Base-by-base conservation (phyloP, 1,284 basidiomycete genomes). In the Phlebopus sp. region DNA sequence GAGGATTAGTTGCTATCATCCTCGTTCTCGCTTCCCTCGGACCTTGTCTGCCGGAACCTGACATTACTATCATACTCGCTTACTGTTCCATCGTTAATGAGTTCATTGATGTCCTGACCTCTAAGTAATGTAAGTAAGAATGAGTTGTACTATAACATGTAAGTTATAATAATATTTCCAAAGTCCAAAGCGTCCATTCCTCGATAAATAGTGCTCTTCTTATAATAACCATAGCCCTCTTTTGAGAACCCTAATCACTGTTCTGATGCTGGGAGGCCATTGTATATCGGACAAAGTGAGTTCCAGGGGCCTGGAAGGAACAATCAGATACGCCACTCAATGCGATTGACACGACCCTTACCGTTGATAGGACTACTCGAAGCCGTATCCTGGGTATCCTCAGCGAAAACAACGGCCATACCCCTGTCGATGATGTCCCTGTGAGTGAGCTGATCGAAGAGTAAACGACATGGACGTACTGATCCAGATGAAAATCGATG, bases 381-480 rank as follows among this genome's bases (percentile, higher is more conserved):
- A 2, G 57, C 48, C 4, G 55, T 54, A n/a, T 52, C 53, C 10
- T 42, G 38, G 25, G 54, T 32, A 37, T 65, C 62, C 51, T 69
- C 67, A 30, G 63, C 65, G 44, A 69, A 64, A 7, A 67, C 58
- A 5, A 66, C 50, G 4, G 60, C 61, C 34, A 69, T 50, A 18
- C 64, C 67, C 15, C 60, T 67, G 36, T 10, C 13, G 17, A 42
- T 19, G n/a, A 42, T 8, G 18, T 17, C 11, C 25, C 9, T 18
- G 21, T 11, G 21, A 37, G 23, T 30, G 25, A 8, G 19, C 3
- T 37, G 8, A 44, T 23, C 27, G 9, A 23, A 29, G 8, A 29
- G 4, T 29, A 23, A 3, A 23, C 21, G 13, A 2, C n/a, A 15
- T 13, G 18, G 11, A 53, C 56, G 31, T 37, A 58, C 55, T 47